A percentile compares a stretch with the other conserved stretches of the same genome.
Conservation (phyloP, 129 eudicot genomes). For the Glebionis coronaria region DNA sequence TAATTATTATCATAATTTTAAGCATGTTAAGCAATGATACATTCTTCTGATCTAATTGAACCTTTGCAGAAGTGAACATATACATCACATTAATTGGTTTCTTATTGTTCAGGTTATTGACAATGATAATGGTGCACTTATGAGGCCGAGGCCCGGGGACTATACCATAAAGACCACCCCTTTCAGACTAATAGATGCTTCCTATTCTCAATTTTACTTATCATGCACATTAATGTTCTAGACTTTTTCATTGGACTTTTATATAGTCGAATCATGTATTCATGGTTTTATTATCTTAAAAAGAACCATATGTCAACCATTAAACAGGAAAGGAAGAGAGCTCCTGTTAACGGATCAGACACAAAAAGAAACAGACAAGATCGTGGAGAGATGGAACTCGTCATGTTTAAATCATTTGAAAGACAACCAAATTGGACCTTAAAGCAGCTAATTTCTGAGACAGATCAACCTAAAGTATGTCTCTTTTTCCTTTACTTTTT, state of each 20-base stretch:
- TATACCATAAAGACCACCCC: conserved; percentile 32
- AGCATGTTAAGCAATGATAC: too few relatives aligned
- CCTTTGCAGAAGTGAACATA: background rate
- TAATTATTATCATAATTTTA: too few relatives aligned
- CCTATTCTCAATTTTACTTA: background rate
- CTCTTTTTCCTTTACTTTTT: background rate
- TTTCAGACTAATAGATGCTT: conserved; percentile 25
- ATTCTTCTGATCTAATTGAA: background rate
- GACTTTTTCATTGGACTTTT: background rate
- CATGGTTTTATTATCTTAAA: background rate
- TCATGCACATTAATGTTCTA: background rate
- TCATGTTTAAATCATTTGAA: conserved; percentile 83
- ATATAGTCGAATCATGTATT: background rate
- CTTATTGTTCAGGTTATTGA: conserved; percentile 59
- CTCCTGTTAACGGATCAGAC: conserved; percentile 60
- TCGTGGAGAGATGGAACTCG: conserved; percentile 87
- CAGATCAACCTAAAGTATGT: conserved; percentile 90
- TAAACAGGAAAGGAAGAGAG: conserved; percentile 64
- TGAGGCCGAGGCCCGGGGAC: conserved; percentile 82
- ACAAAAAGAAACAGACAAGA: conserved; percentile 68
- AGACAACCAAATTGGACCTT: conserved; percentile 87
- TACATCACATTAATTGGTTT: background rate
- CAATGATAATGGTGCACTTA: conserved; percentile 60
- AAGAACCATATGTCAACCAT: background rate
- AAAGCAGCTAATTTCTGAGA: conserved; percentile 71